Percentiles rank a stretch among this genome's conserved stretches.
These are phyloP conservation scores for Trypanosomatidae sp. DNA, from an alignment of 208 protist species.

Conservation along the genomic window DNA sequence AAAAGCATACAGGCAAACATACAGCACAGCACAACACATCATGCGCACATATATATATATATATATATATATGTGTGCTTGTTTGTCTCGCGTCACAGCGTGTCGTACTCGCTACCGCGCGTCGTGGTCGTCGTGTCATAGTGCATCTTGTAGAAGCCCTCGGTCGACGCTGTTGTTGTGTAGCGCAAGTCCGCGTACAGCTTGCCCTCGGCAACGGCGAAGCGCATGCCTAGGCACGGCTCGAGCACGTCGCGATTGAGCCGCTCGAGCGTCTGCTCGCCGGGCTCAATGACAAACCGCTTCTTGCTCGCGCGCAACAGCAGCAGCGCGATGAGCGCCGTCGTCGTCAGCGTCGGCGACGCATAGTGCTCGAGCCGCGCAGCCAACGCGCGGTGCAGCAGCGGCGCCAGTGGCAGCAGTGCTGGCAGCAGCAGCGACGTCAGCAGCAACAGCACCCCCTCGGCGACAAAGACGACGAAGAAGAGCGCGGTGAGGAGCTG, in stretches of 20 bases:
- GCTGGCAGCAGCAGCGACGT: slow-evolving; percentile 13
- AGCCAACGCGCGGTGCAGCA: slow-evolving; percentile 10
- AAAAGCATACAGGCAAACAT: not conserved
- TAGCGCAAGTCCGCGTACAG: slow-evolving; percentile 36
- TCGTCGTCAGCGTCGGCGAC: slow-evolving; percentile 8
- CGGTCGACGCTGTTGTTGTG: slow-evolving; percentile 5
- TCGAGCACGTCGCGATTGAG: slow-evolving; percentile 65
- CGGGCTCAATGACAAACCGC: slow-evolving; percentile 65
- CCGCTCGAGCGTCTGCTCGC: slow-evolving; percentile 52
- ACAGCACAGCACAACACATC: slow-evolving; percentile 1
- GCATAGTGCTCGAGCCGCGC: slow-evolving; percentile 6
- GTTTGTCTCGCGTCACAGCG: not conserved
- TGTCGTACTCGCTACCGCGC: not conserved
- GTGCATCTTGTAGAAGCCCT: slow-evolving; percentile 33
- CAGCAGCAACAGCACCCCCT: slow-evolving; percentile 23
- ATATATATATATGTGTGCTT: not conserved
- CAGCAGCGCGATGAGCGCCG: slow-evolving; percentile 34
- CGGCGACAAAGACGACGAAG: slow-evolving; percentile 46
- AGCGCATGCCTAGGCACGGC: slow-evolving; percentile 69
- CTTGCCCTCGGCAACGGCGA: slow-evolving; percentile 51
- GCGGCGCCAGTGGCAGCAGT: slow-evolving; percentile 20
- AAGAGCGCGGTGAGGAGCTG: slow-evolving; percentile 51
- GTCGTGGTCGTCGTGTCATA: slow-evolving; percentile 7
- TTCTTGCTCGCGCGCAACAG: slow-evolving; percentile 56
- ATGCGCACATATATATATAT: not conserved